These are phyloP conservation scores for Fusarium nelsonii DNA, from an alignment of 2,329 filamentous ascomycete genomes.

Conservation along the genomic window DNA sequence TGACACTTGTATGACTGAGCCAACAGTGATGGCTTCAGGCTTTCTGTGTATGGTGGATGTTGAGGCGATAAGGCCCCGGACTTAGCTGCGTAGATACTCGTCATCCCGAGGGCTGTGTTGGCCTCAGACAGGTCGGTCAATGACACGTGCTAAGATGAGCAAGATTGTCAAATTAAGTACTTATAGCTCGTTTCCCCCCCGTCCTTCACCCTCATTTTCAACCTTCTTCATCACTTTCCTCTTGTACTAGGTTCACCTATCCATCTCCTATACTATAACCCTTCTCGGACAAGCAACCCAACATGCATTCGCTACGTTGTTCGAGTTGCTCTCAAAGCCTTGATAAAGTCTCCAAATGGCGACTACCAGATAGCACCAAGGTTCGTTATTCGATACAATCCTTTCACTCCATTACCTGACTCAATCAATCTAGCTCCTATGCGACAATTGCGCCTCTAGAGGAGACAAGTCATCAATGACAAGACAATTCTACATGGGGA, in stretches of 20 bases:
- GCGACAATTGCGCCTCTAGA: neutral
- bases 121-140: neutral
- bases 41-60: neutral
- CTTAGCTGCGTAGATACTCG: neutral
- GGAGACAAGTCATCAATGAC: neutral
- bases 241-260: neutral
- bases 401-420: neutral
- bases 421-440: neutral
- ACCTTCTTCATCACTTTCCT: neutral
- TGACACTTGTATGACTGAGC: too few relatives aligned
- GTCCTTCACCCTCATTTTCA: neutral
- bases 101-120: neutral
- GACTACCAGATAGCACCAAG: neutral
- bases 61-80: neutral
- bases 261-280: neutral
- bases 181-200: neutral
- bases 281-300: neutral
- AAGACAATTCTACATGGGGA: too few relatives aligned
- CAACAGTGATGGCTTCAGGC: neutral
- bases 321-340: neutral
- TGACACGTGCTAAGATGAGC: neutral
- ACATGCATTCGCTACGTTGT: neutral
- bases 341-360: neutral
- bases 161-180: neutral
- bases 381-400: neutral